Evolutionary conservation across 2,329 filamentous ascomycete species (phyloP).

Genomic region (Kalmusia sp.): DNA sequence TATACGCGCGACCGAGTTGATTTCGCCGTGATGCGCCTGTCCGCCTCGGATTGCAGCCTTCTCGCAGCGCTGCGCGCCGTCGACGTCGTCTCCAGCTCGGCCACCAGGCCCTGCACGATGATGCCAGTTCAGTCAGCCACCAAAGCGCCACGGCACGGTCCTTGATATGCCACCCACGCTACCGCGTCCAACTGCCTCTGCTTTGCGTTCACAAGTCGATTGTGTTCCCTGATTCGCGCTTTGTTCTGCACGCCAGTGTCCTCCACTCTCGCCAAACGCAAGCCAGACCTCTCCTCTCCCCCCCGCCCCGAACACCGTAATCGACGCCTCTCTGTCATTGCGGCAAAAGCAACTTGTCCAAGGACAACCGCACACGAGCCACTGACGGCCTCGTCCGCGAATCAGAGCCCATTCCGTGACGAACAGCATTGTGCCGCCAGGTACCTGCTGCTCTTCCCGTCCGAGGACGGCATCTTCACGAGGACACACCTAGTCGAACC

Average conservation of each 20-base stretch:
- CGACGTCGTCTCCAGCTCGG: not conserved
- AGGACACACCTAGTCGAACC: not conserved
- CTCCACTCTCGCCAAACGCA: not conserved
- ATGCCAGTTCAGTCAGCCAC: not conserved
- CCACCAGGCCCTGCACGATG: no score
- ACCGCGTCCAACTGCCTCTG: not conserved
- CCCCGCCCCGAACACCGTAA: not conserved
- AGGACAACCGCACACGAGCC: slow-evolving; percentile 2
- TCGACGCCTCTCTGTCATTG: not conserved
- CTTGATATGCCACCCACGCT: not conserved
- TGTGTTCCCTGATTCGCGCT: not conserved
- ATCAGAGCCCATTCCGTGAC: not conserved
- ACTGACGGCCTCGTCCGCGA: not conserved
- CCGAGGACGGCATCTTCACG: not conserved
- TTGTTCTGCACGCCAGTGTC: not conserved
- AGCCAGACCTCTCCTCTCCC: not conserved
- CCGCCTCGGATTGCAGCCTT: no score
- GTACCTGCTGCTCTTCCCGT: not conserved
- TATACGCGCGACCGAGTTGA: no score
- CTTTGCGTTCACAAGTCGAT: no score
- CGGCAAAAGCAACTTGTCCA: not conserved
- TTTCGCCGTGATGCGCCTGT: no score
- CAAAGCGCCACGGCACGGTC: not conserved
- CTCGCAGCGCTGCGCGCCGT: no score
- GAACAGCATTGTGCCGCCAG: not conserved